Conservation (phyloP, 352 stramenopile species). For the Pythium brassicae region DNA sequence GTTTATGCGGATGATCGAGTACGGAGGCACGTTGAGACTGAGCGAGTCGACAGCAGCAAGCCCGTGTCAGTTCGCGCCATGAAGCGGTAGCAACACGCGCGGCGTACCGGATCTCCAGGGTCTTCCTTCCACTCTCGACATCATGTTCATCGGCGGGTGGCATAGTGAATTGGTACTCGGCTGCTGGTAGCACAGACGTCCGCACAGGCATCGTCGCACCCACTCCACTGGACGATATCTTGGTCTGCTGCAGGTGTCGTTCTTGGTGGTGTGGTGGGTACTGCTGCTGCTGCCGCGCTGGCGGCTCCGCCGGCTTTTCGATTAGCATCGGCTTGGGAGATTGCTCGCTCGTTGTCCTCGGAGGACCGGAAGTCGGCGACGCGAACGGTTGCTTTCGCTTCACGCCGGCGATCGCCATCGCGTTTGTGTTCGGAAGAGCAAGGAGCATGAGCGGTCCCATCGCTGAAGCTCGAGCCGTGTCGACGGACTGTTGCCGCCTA, state of each 20-base stretch:
- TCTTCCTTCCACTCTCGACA: conserved; percentile 49
- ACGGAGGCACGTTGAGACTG: conserved; percentile 59
- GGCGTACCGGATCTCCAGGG: conserved; percentile 56
- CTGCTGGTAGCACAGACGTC: conserved; percentile 19
- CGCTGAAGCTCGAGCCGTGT: not conserved
- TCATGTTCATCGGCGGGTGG: conserved; percentile 31
- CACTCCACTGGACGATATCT: not conserved
- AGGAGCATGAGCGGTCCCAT: conserved; percentile 2
- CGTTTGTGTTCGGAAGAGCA: not conserved
- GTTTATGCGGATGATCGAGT: conserved; percentile 64
- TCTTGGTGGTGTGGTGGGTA: conserved; percentile 6
- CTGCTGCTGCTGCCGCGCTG: conserved; percentile 2
- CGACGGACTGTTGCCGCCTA: not conserved
- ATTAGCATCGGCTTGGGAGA: conserved; percentile 2
- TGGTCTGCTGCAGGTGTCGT: not conserved
- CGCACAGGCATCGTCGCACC: not conserved
- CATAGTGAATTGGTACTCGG: conserved; percentile 58
- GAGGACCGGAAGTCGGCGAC: not conserved
- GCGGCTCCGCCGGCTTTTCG: conserved; percentile 7
- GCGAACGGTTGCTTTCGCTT: conserved; percentile 10
- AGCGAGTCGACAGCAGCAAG: not conserved
- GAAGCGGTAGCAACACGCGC: not conserved
- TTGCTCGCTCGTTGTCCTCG: not conserved
- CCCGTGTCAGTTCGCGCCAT: not conserved
- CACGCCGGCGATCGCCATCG: not conserved